Percentiles rank a stretch among this genome's conserved stretches.
These are phyloP conservation scores for Starmerella geochares DNA, from an alignment of 805 yeast species.

Conservation along the genomic window DNA sequence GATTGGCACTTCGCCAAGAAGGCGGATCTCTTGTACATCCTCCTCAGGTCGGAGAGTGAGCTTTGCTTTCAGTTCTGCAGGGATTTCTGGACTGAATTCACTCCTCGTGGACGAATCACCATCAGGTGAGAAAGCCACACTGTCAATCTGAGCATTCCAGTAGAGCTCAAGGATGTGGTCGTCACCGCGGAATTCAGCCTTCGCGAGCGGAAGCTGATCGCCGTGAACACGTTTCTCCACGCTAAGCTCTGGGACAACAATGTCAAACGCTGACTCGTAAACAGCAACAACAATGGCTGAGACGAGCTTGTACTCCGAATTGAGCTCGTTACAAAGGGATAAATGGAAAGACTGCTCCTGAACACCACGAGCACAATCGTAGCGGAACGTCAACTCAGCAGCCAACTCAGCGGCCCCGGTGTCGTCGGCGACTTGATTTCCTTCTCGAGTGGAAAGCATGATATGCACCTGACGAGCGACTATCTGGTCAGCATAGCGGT, in stretches of 20 bases:
- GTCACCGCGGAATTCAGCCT: constrained; percentile 79
- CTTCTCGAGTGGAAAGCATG: constrained; percentile 35
- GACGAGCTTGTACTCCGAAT: constrained; percentile 66
- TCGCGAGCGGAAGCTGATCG: constrained; percentile 83
- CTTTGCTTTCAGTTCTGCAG: constrained; percentile 15
- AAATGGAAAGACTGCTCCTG: constrained; percentile 93
- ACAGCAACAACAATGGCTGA: constrained; percentile 86
- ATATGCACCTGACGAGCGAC: constrained; percentile 86
- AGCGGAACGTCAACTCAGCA: constrained; percentile 89
- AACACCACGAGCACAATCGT: constrained; percentile 85
- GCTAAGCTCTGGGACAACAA: constrained; percentile 70
- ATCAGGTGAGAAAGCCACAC: constrained; percentile 75
- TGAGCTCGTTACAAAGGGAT: constrained; percentile 38
- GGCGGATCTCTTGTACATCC: constrained; percentile 70
- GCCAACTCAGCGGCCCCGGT: constrained; percentile 38
- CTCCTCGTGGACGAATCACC: constrained; percentile 5
- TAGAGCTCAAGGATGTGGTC: constrained; percentile 63
- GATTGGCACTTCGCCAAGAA: constrained; percentile 70
- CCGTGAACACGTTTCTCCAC: constrained; percentile 49
- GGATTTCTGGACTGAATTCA: constrained; percentile 5
- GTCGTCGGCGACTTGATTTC: constrained; percentile 4
- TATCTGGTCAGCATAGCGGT: constrained; percentile 83
- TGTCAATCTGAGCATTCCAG: constrained; percentile 89
- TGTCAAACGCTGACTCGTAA: constrained; percentile 92
- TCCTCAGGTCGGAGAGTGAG: constrained; percentile 54